Base-by-base conservation (phyloP, 164 flowering plant genomes). In the Magnolia officinalis region DNA sequence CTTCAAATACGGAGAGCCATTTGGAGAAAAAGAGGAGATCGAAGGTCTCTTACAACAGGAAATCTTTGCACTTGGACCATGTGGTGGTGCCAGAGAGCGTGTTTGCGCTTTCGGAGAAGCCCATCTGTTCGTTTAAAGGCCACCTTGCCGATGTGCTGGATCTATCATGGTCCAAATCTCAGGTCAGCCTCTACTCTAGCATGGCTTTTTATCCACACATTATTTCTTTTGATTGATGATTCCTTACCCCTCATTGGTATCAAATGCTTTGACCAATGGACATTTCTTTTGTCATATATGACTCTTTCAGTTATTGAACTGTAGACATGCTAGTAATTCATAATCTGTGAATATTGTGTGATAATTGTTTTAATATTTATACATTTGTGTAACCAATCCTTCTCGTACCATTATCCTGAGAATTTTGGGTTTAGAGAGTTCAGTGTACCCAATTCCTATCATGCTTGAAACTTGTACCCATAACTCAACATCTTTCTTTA, bases 101-200 rank as follows among this genome's bases (percentile, higher is more conserved):
- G 14, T 96, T 96, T 85, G 89, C 83, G 8, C 96, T 96, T 72
- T 87, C 96, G 9, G 98, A 96, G 26, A 94, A 89, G 82, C 98
- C 98, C 2, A 13, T 88, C 64, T 94, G 96, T 83, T 93, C 99
- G 63, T 93, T 96, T 78, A 83, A 75, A 71, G 99, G 99, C 67
- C 99, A 96, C 85, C 82, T 86, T 50, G 89, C 90, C 84, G 98
- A 90, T 83, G 98, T 96, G 74, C 93, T 96, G 66, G 98, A 96
- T 77, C 91, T 96, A 1, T 94, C 99, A 7, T 96, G 99, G 99
- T 96, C 99, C 78, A 89, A 93, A 77, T 90, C 96, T 77, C 94
- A 93, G 99, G 99, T 93, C 73, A 82, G 92, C 76, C 72, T 37
- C 71, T 73, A 14, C 70, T 76, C 63, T 70, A n/a, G 45, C 45